These are phyloP conservation scores for Chalciporus sp. DNA, from an alignment of 1,284 basidiomycete species.

Conservation along the genomic window DNA sequence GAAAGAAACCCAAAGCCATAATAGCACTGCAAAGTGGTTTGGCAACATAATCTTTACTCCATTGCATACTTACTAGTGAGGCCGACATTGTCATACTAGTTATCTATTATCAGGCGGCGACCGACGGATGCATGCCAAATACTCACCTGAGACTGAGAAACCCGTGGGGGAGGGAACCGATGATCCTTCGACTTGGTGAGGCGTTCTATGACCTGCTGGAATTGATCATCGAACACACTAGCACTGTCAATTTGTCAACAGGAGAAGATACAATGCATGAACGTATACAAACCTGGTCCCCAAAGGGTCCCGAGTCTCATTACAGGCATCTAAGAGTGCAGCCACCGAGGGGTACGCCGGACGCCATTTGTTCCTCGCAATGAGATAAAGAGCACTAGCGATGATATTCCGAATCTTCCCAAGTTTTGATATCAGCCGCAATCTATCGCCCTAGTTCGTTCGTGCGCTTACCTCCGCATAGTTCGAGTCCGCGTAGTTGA, in stretches of 20 bases:
- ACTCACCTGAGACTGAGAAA: conserved; percentile 68
- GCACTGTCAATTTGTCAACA: conserved; percentile 42
- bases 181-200: conserved; percentile 72
- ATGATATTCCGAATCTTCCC: conserved; percentile 71
- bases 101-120: conserved; percentile 18
- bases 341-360: conserved; percentile 74
- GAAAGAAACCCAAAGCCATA: conserved; percentile 79
- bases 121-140: neutral
- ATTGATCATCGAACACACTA: conserved; percentile 56
- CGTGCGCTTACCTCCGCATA: conserved; percentile 73
- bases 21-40: conserved; percentile 54
- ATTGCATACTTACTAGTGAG: conserved; percentile 58
- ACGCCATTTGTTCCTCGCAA: conserved; percentile 69
- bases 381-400: conserved; percentile 66
- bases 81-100: conserved; percentile 84
- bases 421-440: conserved; percentile 6
- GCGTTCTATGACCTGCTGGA: conserved; percentile 56
- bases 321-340: conserved; percentile 68
- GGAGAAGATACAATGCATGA: neutral
- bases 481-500: conserved; percentile 76
- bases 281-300: conserved; percentile 48
- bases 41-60: conserved; percentile 8
- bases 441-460: neutral
- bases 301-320: conserved; percentile 66
- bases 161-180: conserved; percentile 83